A percentile compares a stretch with the other conserved stretches of the same genome.
phyloP scores from a whole-genome alignment of 2,329 filamentous ascomycete genomes.

The Colletotrichum acutatum region DNA sequence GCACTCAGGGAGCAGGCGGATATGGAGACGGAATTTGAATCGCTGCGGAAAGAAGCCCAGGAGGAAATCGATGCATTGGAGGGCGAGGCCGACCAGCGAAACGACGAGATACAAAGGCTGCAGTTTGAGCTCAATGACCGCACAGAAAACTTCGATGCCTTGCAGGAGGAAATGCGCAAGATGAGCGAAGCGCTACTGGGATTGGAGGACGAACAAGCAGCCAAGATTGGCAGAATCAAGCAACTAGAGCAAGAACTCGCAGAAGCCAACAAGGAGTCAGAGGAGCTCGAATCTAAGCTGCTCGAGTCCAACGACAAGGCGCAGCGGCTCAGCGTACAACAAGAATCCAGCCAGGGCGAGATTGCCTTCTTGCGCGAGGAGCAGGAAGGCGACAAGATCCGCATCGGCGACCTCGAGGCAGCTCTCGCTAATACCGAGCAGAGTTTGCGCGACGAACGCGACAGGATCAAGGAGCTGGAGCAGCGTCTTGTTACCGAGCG shows the following conservation, averaged over 20 bases:
- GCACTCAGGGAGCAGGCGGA: slow-evolving; percentile 74
- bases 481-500: slow-evolving; percentile 82
- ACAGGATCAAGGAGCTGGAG: slow-evolving; percentile 77
- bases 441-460: slow-evolving; percentile 84
- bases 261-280: slow-evolving; percentile 87
- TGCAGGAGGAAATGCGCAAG: slow-evolving; percentile 93
- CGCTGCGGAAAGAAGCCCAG: slow-evolving; percentile 71
- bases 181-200: slow-evolving; percentile 88
- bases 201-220: slow-evolving; percentile 89
- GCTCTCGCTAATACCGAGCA: slow-evolving; percentile 83
- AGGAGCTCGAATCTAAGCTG: slow-evolving; percentile 85
- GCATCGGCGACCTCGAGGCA: slow-evolving; percentile 92
- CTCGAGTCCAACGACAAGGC: slow-evolving; percentile 88
- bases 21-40: slow-evolving; percentile 70
- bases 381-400: slow-evolving; percentile 97
- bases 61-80: slow-evolving; percentile 75
- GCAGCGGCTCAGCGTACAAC: slow-evolving; percentile 87
- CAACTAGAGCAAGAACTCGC: slow-evolving; percentile 84
- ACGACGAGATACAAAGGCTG: slow-evolving; percentile 75
- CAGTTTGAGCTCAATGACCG: slow-evolving; percentile 79
- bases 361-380: slow-evolving; percentile 96
- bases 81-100: slow-evolving; percentile 77
- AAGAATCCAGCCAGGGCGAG: slow-evolving; percentile 91
- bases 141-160: slow-evolving; percentile 87
- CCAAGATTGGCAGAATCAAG: slow-evolving; percentile 81